Percentiles rank a stretch among this genome's conserved stretches.
Conservation (phyloP, 257 asterid species). For the Ilex asprella region DNA sequence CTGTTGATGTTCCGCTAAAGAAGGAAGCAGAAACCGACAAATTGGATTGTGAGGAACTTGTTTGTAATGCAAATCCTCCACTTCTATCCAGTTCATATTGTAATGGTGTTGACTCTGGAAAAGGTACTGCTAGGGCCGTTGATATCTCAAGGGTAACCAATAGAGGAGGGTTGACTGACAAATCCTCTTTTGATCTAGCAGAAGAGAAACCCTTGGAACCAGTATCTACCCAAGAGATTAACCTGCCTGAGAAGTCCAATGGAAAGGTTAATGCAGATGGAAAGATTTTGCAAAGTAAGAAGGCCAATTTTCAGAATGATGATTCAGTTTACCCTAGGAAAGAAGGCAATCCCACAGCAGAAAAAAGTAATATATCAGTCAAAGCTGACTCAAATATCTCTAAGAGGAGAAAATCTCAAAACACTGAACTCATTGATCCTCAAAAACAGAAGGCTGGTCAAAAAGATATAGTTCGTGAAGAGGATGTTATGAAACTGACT, state of each 20-base stretch:
- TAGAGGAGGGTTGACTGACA: slow-evolving; percentile 27
- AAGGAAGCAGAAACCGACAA: slow-evolving; percentile 46
- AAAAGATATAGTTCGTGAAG: slow-evolving; percentile 34
- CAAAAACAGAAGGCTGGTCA: slow-evolving; percentile 31
- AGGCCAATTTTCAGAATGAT: slow-evolving; percentile 34
- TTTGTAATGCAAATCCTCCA: slow-evolving; percentile 55
- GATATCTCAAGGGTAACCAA: slow-evolving; percentile 15
- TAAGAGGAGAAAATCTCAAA: slow-evolving; percentile 31
- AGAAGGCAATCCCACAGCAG: slow-evolving; percentile 27
- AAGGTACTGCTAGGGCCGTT: slow-evolving; percentile 24
- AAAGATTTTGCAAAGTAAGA: slow-evolving; percentile 34
- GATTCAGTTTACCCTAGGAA: slow-evolving; percentile 30
- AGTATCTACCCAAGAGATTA: slow-evolving; percentile 29
- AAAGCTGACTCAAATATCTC: slow-evolving; percentile 33
- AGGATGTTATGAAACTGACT: slow-evolving; percentile 37
- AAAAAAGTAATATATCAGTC: slow-evolving; percentile 24
- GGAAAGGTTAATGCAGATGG: slow-evolving; percentile 35
- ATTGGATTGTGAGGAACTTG: slow-evolving; percentile 63
- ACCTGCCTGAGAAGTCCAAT: slow-evolving; percentile 38
- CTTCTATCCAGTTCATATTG: slow-evolving; percentile 55
- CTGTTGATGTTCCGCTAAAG: slow-evolving; percentile 24
- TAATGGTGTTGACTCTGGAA: slow-evolving; percentile 28
- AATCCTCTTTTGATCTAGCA: slow-evolving; percentile 21
- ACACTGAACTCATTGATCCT: slow-evolving; percentile 26
- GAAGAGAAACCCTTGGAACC: slow-evolving; percentile 33